A percentile compares a stretch with the other conserved stretches of the same genome.
phyloP scores from a whole-genome alignment of 129 eudicot genomes.

The Silybum marianum region DNA sequence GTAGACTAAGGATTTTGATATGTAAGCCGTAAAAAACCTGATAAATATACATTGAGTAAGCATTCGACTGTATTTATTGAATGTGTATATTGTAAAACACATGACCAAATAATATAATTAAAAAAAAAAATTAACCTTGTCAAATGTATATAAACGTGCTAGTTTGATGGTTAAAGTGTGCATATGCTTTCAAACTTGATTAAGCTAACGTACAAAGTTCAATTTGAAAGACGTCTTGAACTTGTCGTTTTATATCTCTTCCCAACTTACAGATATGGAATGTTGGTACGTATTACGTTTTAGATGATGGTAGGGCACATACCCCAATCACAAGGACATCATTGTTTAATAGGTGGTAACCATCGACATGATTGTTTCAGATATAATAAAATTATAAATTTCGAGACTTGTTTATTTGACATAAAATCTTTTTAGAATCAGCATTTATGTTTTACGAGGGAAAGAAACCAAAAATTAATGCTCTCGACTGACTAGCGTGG shows the following conservation, averaged over 20 bases:
- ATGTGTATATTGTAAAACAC: background rate
- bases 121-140: background rate
- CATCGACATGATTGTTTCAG: background rate
- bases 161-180: background rate
- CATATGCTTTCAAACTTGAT: background rate
- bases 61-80: background rate
- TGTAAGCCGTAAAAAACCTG: too few species aligned
- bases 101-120: background rate
- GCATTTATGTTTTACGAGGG: background rate
- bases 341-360: background rate
- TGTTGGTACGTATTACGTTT: background rate
- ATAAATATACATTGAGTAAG: too few species aligned
- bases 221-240: background rate
- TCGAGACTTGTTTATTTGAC: background rate
- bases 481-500: too few species aligned
- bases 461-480: background rate
- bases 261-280: background rate
- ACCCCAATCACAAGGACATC: background rate
- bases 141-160: background rate
- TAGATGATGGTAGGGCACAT: background rate
- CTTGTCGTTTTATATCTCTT: background rate
- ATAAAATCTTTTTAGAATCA: too few species aligned
- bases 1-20: too few species aligned
- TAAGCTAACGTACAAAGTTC: background rate
- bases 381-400: too few species aligned